Percentiles rank a stretch among this genome's conserved stretches.
Evolutionary conservation across 2,329 filamentous ascomycete species (phyloP).

Genomic region (Claviceps humidiphila): DNA sequence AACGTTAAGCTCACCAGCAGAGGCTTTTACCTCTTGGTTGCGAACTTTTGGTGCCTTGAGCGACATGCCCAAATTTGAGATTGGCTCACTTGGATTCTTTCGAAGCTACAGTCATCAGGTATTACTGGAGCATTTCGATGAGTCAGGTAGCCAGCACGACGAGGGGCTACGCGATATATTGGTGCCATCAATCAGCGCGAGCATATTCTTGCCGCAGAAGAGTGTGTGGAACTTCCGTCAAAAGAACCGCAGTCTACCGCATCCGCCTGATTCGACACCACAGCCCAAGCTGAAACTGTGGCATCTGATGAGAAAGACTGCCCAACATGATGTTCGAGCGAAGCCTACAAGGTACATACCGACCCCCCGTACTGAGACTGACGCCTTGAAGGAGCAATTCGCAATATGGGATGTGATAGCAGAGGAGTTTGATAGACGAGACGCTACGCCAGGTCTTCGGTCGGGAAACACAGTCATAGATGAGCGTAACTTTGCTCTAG

Average conservation of each 20-base stretch:
- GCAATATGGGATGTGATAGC: conserved; percentile 24
- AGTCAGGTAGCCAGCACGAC: conserved; percentile 33
- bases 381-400: conserved; percentile 18
- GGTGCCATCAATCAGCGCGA: conserved; percentile 40
- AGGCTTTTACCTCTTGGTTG: conserved; percentile 19
- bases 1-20: conserved; percentile 13
- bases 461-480: conserved; percentile 27
- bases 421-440: conserved; percentile 24
- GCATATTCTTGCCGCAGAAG: conserved; percentile 37
- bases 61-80: conserved; percentile 40
- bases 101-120: conserved; percentile 31
- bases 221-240: conserved; percentile 38
- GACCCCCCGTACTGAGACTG: neutral
- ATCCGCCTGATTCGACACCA: conserved; percentile 13
- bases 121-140: conserved; percentile 37
- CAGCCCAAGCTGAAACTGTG: conserved; percentile 11
- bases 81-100: conserved; percentile 38
- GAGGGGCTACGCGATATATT: conserved; percentile 33
- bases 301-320: conserved; percentile 3
- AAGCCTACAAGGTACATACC: conserved; percentile 5
- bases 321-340: conserved; percentile 9
- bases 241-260: conserved; percentile 11
- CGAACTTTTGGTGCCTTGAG: conserved; percentile 33
- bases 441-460: conserved; percentile 18
- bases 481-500: conserved; percentile 21